A percentile compares a stretch with the other conserved stretches of the same genome.
Evolutionary conservation across 2,329 filamentous ascomycete genomes (phyloP).

Genomic region (Exophiala oligosperma): DNA sequence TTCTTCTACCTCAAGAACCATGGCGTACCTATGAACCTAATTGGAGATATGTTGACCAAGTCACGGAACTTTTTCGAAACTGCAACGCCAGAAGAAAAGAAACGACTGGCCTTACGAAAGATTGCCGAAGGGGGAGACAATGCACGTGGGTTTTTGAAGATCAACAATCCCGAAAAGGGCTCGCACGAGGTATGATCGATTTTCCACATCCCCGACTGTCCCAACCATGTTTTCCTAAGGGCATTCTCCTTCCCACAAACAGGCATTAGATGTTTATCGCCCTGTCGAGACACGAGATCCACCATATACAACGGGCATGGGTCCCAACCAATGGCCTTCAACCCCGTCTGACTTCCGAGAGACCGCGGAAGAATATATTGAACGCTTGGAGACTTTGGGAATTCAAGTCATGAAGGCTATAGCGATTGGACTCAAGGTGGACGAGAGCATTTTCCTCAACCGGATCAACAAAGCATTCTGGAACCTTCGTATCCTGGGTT

Average conservation of each 20-base stretch:
- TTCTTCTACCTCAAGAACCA: constrained; percentile 21
- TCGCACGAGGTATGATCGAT: constrained; percentile 12
- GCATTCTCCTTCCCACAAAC: not conserved
- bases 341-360: constrained; percentile 3
- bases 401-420: constrained; percentile 17
- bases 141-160: constrained; percentile 11
- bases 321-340: constrained; percentile 17
- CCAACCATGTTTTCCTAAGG: not conserved
- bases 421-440: constrained; percentile 18
- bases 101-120: constrained; percentile 3
- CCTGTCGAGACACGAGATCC: constrained; percentile 10
- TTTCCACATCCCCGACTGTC: not conserved
- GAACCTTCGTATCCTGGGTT: constrained; percentile 22
- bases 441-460: constrained; percentile 16
- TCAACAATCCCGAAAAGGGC: constrained; percentile 6
- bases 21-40: constrained; percentile 4
- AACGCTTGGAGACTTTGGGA: constrained; percentile 8
- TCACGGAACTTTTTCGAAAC: constrained; percentile 10
- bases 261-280: constrained; percentile 18
- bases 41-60: not conserved
- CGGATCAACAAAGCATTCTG: constrained; percentile 22
- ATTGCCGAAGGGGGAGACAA: constrained; percentile 15
- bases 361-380: constrained; percentile 17
- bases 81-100: constrained; percentile 11
- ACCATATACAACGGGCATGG: constrained; percentile 14